These are phyloP conservation scores for Aspergillus awamori DNA, from an alignment of 2,329 filamentous ascomycete genomes.

Conservation along the genomic window DNA sequence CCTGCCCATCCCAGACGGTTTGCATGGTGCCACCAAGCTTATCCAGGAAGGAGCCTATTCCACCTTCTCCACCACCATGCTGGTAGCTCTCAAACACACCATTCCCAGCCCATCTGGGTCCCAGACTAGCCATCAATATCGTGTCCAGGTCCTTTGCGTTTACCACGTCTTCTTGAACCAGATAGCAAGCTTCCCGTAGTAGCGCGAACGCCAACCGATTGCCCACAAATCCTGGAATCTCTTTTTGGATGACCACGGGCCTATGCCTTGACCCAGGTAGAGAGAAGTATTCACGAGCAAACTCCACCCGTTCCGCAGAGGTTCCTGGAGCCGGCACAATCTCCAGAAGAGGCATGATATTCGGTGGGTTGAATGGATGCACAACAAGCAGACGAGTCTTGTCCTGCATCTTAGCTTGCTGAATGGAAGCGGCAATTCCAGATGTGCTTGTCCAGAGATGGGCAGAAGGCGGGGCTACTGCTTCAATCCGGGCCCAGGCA, in stretches of 20 bases:
- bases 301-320: conserved; percentile 29
- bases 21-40: conserved; percentile 61
- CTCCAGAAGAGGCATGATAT: conserved; percentile 64
- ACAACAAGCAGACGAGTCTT: conserved; percentile 55
- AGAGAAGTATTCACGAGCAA: conserved; percentile 45
- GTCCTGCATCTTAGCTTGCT: conserved; percentile 49
- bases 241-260: conserved; percentile 56
- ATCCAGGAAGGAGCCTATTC: conserved; percentile 56
- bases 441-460: conserved; percentile 62
- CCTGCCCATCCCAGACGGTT: conserved; percentile 56
- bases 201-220: conserved; percentile 62
- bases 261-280: conserved; percentile 26
- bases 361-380: conserved; percentile 65
- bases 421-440: conserved; percentile 58
- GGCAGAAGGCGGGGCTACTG: conserved; percentile 46
- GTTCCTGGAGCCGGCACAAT: conserved; percentile 57
- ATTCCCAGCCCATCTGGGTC: conserved; percentile 58
- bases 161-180: conserved; percentile 58
- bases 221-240: conserved; percentile 60
- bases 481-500: conserved; percentile 57
- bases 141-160: conserved; percentile 56
- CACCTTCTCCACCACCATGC: conserved; percentile 59
- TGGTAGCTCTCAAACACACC: conserved; percentile 63
- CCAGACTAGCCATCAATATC: conserved; percentile 56
- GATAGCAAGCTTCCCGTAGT: conserved; percentile 57